phyloP scores from a whole-genome alignment of 2,329 filamentous ascomycete species.

The Verticillium dahliae region DNA sequence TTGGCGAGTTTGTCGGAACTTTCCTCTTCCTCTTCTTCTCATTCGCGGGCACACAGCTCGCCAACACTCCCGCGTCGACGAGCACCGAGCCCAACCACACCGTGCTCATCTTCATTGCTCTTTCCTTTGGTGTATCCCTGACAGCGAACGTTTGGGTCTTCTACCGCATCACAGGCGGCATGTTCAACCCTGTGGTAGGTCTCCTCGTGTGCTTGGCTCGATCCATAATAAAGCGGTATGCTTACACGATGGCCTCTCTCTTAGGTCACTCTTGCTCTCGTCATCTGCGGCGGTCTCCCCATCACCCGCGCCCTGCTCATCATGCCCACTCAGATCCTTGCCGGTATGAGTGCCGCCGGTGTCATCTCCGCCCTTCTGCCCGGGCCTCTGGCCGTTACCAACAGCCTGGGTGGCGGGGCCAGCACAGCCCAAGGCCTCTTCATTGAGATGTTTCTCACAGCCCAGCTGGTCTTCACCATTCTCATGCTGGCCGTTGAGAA shows the following conservation, averaged over 20 bases:
- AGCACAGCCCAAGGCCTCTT: slow-evolving; percentile 54
- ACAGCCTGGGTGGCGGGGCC: slow-evolving; percentile 44
- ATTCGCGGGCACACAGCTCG: slow-evolving; percentile 32
- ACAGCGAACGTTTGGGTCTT: slow-evolving; percentile 51
- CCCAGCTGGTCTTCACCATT: slow-evolving; percentile 56
- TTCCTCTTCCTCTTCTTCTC: slow-evolving; percentile 44
- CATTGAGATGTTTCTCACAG: slow-evolving; percentile 60
- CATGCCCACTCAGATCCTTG: slow-evolving; percentile 51
- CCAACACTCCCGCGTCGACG: slow-evolving; percentile 9
- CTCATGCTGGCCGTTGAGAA: slow-evolving; percentile 69
- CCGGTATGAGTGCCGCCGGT: slow-evolving; percentile 51
- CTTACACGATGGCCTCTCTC: neutral
- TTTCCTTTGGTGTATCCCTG: slow-evolving; percentile 42
- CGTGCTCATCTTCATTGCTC: slow-evolving; percentile 40
- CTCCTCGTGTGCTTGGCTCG: neutral
- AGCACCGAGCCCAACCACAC: slow-evolving; percentile 18
- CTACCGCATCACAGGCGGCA: slow-evolving; percentile 44
- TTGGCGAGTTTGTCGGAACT: slow-evolving; percentile 46
- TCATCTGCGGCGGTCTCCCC: slow-evolving; percentile 51
- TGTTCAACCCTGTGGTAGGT: slow-evolving; percentile 36
- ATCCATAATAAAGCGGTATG: neutral
- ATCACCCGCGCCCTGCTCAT: slow-evolving; percentile 44
- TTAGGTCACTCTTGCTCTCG: slow-evolving; percentile 51
- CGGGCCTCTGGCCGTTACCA: slow-evolving; percentile 46
- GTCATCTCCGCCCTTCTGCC: slow-evolving; percentile 54